These are phyloP conservation scores for Corinectria fuckeliana DNA, from an alignment of 2,329 filamentous ascomycete species.

Conservation along the genomic window DNA sequence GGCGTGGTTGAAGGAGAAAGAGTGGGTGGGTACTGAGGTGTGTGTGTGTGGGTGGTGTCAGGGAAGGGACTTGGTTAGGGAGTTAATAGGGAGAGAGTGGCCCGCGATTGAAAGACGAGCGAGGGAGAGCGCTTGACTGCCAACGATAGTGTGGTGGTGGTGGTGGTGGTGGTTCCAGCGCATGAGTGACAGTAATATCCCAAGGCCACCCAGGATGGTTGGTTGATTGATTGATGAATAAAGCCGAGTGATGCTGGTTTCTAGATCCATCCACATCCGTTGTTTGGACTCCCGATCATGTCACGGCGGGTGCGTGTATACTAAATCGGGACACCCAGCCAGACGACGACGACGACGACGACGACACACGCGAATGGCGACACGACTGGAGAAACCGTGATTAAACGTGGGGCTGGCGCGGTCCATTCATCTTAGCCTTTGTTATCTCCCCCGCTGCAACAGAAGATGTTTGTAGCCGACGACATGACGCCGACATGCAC, in stretches of 20 bases:
- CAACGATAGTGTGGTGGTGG: too few species aligned
- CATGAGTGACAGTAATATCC: too few species aligned
- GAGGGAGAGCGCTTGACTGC: too few species aligned
- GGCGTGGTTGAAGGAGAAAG: background rate
- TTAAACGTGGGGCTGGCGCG: slow-evolving; percentile 33
- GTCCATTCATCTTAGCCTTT: slow-evolving; percentile 34
- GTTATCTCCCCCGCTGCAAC: too few species aligned
- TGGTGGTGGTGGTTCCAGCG: slow-evolving; percentile 11
- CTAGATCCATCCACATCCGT: slow-evolving; percentile 13
- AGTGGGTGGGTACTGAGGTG: background rate
- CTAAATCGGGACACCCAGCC: slow-evolving; percentile 7
- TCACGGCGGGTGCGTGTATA: slow-evolving; percentile 21
- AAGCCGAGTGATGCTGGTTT: too few species aligned
- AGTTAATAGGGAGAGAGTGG: slow-evolving; percentile 3
- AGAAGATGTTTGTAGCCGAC: background rate
- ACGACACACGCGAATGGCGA: slow-evolving; percentile 4
- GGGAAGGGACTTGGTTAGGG: background rate
- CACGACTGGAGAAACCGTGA: slow-evolving; percentile 26
- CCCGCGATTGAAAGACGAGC: background rate
- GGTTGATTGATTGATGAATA: too few species aligned
- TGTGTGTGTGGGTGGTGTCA: slow-evolving; percentile 4
- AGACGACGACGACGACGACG: too few species aligned
- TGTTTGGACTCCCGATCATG: slow-evolving; percentile 1
- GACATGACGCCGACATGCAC: background rate
- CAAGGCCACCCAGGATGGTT: too few species aligned